Conservation (phyloP, 108 stramenopile species). For the Nitzschia sp. region DNA sequence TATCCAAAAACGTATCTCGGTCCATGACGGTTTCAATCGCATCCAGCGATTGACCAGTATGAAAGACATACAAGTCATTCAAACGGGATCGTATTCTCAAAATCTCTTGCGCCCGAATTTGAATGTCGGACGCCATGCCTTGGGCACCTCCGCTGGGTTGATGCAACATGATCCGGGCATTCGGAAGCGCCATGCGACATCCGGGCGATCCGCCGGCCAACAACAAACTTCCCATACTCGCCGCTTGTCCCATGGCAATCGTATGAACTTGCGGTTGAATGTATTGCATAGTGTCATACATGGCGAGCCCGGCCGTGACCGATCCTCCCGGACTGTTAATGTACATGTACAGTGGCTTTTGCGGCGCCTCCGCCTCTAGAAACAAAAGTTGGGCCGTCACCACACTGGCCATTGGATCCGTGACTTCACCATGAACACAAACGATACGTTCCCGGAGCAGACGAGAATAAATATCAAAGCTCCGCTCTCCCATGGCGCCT, state of each 20-base stretch:
- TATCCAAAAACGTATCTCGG: constrained; percentile 93
- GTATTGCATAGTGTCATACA: constrained; percentile 98
- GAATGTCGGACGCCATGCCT: constrained; percentile 96
- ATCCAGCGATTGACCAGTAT: constrained; percentile 77
- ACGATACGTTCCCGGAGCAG: constrained; percentile 96
- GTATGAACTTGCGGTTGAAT: constrained; percentile 89
- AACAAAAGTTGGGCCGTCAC: constrained; percentile 95
- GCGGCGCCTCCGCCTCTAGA: constrained; percentile 89
- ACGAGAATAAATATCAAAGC: constrained; percentile 94
- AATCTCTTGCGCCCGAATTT: constrained; percentile 89
- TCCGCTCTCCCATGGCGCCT: constrained; percentile 80
- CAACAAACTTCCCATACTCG: constrained; percentile 91
- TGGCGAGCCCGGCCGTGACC: constrained; percentile 93
- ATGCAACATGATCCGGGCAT: constrained; percentile 95
- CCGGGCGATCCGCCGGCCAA: constrained; percentile 86
- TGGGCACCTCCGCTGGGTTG: constrained; percentile 95
- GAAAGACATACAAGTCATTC: constrained; percentile 84
- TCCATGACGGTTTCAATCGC: constrained; percentile 94
- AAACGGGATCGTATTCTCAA: constrained; percentile 69
- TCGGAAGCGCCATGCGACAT: constrained; percentile 81
- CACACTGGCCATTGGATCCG: constrained; percentile 86
- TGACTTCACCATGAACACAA: constrained; percentile 92
- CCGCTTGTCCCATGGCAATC: constrained; percentile 98
- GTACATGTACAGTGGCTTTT: constrained; percentile 90
- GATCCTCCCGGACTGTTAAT: constrained; percentile 93